Evolutionary conservation across 208 protist species (phyloP).

Genomic region (Leishmania tarentolae): DNA sequence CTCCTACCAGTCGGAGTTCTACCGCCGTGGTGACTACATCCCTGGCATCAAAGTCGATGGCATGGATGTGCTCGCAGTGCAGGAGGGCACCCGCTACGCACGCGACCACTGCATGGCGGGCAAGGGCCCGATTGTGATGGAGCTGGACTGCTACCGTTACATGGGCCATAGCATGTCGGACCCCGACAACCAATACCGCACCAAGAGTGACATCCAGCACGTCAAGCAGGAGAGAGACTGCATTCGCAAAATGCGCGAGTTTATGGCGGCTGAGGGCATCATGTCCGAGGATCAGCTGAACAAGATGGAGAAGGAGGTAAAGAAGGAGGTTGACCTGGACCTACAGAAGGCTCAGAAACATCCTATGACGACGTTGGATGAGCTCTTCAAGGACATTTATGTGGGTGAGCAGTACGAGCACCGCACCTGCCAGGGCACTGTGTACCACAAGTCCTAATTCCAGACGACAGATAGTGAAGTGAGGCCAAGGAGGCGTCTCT

Average conservation of each 20-base stretch:
- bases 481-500: neutral
- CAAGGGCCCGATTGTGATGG: constrained; percentile 95
- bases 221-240: constrained; percentile 92
- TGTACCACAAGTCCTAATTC: constrained; percentile 60
- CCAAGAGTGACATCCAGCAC: constrained; percentile 94
- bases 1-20: constrained; percentile 93
- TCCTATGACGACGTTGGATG: constrained; percentile 53
- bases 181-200: constrained; percentile 97
- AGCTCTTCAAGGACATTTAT: constrained; percentile 94
- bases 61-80: constrained; percentile 97
- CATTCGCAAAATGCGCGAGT: constrained; percentile 87
- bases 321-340: constrained; percentile 92
- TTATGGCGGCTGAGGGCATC: constrained; percentile 83
- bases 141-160: constrained; percentile 97
- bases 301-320: constrained; percentile 89
- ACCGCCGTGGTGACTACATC: constrained; percentile 97
- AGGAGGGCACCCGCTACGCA: constrained; percentile 90
- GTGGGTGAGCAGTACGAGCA: constrained; percentile 77
- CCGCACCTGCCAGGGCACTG: constrained; percentile 83
- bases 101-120: constrained; percentile 79
- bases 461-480: neutral
- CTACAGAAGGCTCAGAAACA: constrained; percentile 88
- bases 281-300: constrained; percentile 96
- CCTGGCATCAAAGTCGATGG: constrained; percentile 97
- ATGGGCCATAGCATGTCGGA: constrained; percentile 99